Evolutionary conservation across 176 grass and related monocot species (phyloP), one percentile per base, ranked within the genome.

Genomic region (Ampelocalamus luodianensis): DNA sequence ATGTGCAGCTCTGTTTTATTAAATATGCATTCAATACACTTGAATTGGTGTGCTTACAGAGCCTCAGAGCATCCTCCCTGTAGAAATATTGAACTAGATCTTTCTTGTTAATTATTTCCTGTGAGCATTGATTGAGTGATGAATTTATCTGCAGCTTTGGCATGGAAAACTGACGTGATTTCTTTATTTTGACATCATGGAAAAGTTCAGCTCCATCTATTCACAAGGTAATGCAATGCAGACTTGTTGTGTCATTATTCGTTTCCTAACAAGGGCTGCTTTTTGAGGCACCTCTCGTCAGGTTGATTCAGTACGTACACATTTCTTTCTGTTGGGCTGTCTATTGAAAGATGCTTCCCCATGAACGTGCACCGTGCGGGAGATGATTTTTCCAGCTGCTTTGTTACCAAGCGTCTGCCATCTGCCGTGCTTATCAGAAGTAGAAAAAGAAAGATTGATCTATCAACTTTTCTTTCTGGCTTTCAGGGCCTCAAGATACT

Each of bases 281-380:
- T 79, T 78, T 5, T 59, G 39, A 49, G 55, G 54, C 45, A 49
- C n/a, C 76, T 72, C 77, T 71, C 48, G 36, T 80, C 42, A 51
- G 66, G 72, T 79, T 26, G 65, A 79, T 81, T 85, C 56, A 27
- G 27, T 82, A 58, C 14, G 23, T 36, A 80, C 67, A 73, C 60
- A 78, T 72, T 88, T 59, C 72, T 71, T 77, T 85, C 81, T 85
- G 76, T 60, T 90, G 66, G 22, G 84, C 50, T 75, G 73, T 79
- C 73, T 42, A 59, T 49, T 85, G 65, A 63, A 71, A 81, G 71
- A 77, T 81, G 67, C 32, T 34, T 62, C 45, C 36, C 54, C 53
- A 44, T 45, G 48, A 42, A 63, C 67, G 53, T 0, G 10, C 36
- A 29, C 73, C 27, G 23, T 87, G 15, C 4, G 4, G 5, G 23